Base-by-base conservation (phyloP, 441 rosid species). In the Oxalis stricta region DNA sequence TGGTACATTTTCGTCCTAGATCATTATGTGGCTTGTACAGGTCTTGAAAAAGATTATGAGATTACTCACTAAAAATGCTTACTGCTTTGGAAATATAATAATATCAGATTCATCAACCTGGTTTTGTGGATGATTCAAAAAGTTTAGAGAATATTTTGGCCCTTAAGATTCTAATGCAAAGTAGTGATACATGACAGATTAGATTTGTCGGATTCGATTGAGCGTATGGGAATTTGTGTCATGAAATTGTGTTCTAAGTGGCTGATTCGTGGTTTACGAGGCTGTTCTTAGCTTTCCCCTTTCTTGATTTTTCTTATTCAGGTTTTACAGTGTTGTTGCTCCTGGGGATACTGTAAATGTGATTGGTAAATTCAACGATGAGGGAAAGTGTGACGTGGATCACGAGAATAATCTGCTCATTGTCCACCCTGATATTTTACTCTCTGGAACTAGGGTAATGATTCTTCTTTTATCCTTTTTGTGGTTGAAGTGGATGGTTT, bases 291-390 rank as follows among this genome's bases (percentile, higher is more conserved):
- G 19, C 5, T 9, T 50, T 38, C 33, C 40, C 44, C 36, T 31
- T 40, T 42, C 33, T 28, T 9, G 48, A 26, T 8, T 4, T 4
- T 39, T 33, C 20, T 45, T 40, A 47, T 17, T 50, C 79, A 92
- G 97, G 99, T 77, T 62, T 60, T 70, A 82, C 68, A 79, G 83
- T 71, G 72, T 69, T 17, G 61, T 87, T 48, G 71, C 88, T 52
- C 99, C 99, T 31, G 99, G 99, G 61, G 95, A 92, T 61, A 77
- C 99, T 18, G 78, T 87, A 41, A 87, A 82, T 53, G 85, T 84
- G 41, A 78, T 87, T 38, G 99, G 97, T 31, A 79, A 72, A 26
- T 92, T 92, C 67, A 85, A 84, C 52, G 78, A 65, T 20, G 70
- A 66, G 32, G 89, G 87, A 48, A 92, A 71, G 62, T 92, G 95